phyloP scores from a whole-genome alignment of 352 stramenopile genomes.

The Phytopythium kandeliae region DNA sequence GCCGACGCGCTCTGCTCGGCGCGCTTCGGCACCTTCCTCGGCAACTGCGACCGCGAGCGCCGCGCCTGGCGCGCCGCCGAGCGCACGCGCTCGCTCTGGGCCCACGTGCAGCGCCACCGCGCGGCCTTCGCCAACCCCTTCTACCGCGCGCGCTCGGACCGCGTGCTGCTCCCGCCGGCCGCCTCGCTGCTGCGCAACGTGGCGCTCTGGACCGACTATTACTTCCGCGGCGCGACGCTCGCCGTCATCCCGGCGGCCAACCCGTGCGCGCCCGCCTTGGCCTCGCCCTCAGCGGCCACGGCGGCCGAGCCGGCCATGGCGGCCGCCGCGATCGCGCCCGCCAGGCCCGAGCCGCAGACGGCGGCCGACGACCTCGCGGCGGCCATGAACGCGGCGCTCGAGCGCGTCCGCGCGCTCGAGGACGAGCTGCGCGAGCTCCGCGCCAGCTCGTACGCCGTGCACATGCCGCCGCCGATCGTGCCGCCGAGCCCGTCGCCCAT shows the following conservation, averaged over 20 bases:
- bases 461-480: slow-evolving; percentile 5
- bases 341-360: not conserved
- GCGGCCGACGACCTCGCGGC: slow-evolving; percentile 42
- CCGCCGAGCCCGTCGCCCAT: slow-evolving; percentile 6
- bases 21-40: slow-evolving; percentile 82
- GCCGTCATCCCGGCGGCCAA: slow-evolving; percentile 35
- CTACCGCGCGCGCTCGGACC: slow-evolving; percentile 43
- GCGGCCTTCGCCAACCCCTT: slow-evolving; percentile 66
- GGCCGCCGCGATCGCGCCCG: not conserved
- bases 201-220: slow-evolving; percentile 78
- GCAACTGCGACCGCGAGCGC: slow-evolving; percentile 83
- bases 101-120: slow-evolving; percentile 38
- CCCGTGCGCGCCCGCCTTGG: slow-evolving; percentile 38
- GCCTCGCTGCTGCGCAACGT: slow-evolving; percentile 62
- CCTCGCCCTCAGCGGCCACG: not conserved
- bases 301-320: not conserved
- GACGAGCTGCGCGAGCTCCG: slow-evolving; percentile 31
- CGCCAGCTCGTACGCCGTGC: slow-evolving; percentile 6
- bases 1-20: slow-evolving; percentile 71
- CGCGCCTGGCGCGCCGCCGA: slow-evolving; percentile 32
- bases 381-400: slow-evolving; percentile 47
- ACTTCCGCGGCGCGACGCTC: slow-evolving; percentile 57
- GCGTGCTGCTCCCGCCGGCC: slow-evolving; percentile 45
- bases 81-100: slow-evolving; percentile 71
- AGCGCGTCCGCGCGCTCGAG: slow-evolving; percentile 47